Percentiles rank a stretch among this genome's conserved stretches.
These are phyloP conservation scores for Solanum corneliomulleri DNA, from an alignment of 257 asterid species.

Conservation along the genomic window DNA sequence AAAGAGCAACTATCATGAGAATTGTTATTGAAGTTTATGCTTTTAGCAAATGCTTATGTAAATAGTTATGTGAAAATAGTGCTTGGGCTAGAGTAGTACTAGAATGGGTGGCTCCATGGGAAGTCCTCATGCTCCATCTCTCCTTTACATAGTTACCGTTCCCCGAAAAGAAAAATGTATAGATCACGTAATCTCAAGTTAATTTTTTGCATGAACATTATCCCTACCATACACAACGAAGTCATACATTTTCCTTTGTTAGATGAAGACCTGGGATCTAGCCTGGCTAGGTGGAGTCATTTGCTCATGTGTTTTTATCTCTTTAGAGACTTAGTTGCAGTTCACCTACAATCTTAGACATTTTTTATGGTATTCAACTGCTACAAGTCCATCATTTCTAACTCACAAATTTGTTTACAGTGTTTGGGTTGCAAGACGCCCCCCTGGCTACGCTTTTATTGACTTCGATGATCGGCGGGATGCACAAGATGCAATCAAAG, in stretches of 20 bases:
- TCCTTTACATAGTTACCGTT: background rate
- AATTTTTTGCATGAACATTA: background rate
- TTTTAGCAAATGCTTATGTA: background rate
- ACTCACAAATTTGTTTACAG: constrained; percentile 22
- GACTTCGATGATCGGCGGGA: constrained; percentile 88
- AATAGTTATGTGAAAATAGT: background rate
- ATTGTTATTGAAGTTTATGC: background rate
- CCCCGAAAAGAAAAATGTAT: background rate
- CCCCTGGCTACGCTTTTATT: constrained; percentile 90
- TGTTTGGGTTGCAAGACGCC: constrained; percentile 98
- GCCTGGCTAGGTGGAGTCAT: background rate
- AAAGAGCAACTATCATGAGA: background rate
- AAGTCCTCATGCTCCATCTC: background rate
- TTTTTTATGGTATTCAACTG: background rate
- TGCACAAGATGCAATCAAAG: constrained; percentile 90
- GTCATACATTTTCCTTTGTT: background rate
- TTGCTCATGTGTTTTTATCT: background rate
- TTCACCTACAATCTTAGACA: background rate
- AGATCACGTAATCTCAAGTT: background rate
- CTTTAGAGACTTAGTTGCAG: background rate
- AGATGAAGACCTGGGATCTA: background rate
- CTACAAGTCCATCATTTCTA: background rate
- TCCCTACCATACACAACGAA: background rate
- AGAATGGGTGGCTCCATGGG: background rate
- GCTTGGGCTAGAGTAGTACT: background rate